Base-by-base conservation (phyloP, 495 filamentous ascomycete genomes). In the Collariella sp. region DNA sequence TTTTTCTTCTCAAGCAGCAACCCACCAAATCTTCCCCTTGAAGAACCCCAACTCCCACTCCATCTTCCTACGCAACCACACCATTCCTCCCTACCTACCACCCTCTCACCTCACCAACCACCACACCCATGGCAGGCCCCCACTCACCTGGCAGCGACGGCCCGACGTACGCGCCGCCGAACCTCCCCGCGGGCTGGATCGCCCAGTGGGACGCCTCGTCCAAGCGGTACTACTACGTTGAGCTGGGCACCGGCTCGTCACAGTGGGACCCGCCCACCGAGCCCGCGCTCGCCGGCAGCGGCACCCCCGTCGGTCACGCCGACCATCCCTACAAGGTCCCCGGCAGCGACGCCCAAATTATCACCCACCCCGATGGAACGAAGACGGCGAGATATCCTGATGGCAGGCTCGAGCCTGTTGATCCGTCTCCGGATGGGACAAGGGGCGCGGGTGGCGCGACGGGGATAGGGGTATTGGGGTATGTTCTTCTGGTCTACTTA, bases 141-240 rank as follows among this genome's bases (percentile, higher is more conserved):
- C 70, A 74, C 53, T 79, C 78, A 54, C 81, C 82, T 36, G 79
- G 81, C 62, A 79, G 80, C 63, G 81, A 81, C 65, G 85, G 85
- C 49, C 85, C 85, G 51, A 85, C 82, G 22, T 84, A 79, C 57
- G 79, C 82, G 51, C 85, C 84, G 49, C 85, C 85, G 29, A 76
- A 71, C 46, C 75, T 88, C 20, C 85, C 85, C 15, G 71, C 81
- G n/a, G 85, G 85, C 57, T 89, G 85, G 85, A 86, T 90, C 56
- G 84, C 87, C 18, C 87, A 91, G 68, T 90, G 87, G 86, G 87
- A 91, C 64, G 83, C 81, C 45, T 64, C 74, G 41, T 81, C 77
- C 47, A 79, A 80, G 41, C 83, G 85, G 63, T 91, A 89, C 70
- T 91, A 91, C 66, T 91, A 78, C 63, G 87, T 91, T 29, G 84